phyloP scores from a whole-genome alignment of 768 basidiomycete genomes.

The Serendipita sp. region DNA sequence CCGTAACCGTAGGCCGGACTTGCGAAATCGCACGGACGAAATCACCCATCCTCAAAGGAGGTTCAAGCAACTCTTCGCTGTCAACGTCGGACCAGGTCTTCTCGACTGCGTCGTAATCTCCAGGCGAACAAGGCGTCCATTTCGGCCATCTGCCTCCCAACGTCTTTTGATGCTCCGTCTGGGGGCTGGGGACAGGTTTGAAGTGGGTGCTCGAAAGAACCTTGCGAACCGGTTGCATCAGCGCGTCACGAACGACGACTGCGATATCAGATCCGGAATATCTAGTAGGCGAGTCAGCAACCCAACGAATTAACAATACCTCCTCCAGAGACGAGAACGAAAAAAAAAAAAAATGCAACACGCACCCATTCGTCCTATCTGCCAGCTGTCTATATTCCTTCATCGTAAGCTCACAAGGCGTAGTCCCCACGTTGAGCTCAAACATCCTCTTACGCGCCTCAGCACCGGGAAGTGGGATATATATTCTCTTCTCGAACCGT shows the following conservation, averaged over 20 bases:
- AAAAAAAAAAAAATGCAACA: neutral
- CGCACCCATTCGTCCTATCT: constrained; percentile 60
- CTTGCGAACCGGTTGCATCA: constrained; percentile 98
- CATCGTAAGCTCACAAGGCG: constrained; percentile 64
- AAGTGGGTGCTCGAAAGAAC: constrained; percentile 93
- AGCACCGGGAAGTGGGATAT: constrained; percentile 88
- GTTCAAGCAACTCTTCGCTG: constrained; percentile 81
- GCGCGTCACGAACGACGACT: constrained; percentile 82
- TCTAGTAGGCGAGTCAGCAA: constrained; percentile 17
- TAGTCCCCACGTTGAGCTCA: constrained; percentile 85
- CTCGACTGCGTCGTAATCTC: constrained; percentile 69
- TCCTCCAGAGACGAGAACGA: neutral
- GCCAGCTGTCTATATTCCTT: constrained; percentile 73
- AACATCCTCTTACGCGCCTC: constrained; percentile 93
- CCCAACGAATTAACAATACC: neutral
- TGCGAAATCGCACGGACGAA: constrained; percentile 66
- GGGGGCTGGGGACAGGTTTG: constrained; percentile 34
- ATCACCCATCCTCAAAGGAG: constrained; percentile 57
- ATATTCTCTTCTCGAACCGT: constrained; percentile 96
- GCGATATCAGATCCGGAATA: constrained; percentile 94
- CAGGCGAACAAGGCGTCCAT: constrained; percentile 95
- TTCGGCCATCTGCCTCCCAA: constrained; percentile 24
- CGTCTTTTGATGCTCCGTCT: constrained; percentile 15
- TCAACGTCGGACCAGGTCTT: constrained; percentile 80
- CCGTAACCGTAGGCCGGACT: constrained; percentile 76